phyloP scores from a whole-genome alignment of 2,329 filamentous ascomycete species.

The Sporothrix schenckii region DNA sequence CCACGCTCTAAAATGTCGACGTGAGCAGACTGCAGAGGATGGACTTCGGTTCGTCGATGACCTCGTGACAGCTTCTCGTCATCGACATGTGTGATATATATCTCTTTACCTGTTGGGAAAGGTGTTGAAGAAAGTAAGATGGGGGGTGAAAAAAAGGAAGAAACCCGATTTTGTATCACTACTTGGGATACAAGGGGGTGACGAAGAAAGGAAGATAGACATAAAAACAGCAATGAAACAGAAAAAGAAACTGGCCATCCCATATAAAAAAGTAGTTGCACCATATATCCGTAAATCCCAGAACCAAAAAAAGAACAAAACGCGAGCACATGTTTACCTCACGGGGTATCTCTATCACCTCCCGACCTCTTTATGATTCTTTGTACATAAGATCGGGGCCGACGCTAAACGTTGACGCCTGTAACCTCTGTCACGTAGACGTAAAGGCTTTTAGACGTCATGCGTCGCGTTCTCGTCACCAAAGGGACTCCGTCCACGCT shows the following conservation, averaged over 20 bases:
- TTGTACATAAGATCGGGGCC: conserved; percentile 7
- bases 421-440: not conserved
- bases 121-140: not conserved
- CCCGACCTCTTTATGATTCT: not conserved
- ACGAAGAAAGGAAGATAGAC: conserved; percentile 17
- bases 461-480: conserved; percentile 61
- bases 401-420: not conserved
- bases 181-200: not conserved
- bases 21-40: not conserved
- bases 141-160: not conserved
- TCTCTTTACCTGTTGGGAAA: not conserved
- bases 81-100: conserved; percentile 1
- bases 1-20: conserved; percentile 20
- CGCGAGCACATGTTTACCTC: conserved; percentile 16
- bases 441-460: conserved; percentile 45
- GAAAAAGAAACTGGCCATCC: conserved; percentile 11
- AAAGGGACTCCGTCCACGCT: conserved; percentile 55
- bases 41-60: not conserved
- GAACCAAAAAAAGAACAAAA: conserved; percentile 18
- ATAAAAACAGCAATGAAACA: conserved; percentile 16
- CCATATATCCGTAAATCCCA: conserved; percentile 25
- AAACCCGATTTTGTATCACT: not conserved
- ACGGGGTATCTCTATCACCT: conserved; percentile 23
- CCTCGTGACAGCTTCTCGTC: not conserved
- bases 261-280: conserved; percentile 19